Conservation (phyloP, 305 asterid genomes). For the Fraxinus paxiana region DNA sequence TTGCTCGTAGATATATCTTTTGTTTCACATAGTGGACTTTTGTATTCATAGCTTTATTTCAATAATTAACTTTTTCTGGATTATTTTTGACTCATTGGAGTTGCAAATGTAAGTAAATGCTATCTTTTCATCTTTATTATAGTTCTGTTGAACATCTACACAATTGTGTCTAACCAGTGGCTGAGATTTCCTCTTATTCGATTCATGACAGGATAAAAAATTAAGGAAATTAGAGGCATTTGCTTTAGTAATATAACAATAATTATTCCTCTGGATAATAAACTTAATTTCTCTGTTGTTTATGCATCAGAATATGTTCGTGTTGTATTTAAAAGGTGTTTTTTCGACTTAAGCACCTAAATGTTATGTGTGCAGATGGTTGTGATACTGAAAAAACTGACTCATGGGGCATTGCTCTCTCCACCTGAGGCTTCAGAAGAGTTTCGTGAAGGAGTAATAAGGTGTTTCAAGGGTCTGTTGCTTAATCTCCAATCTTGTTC, state of each 20-base stretch:
- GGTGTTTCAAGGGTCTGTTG: constrained; percentile 73
- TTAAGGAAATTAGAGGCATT: background rate
- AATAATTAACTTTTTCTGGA: background rate
- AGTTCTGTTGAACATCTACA: background rate
- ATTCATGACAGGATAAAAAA: background rate
- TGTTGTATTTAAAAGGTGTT: constrained; percentile 10
- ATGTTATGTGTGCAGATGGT: constrained; percentile 54
- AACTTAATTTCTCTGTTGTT: background rate
- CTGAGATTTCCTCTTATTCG: background rate
- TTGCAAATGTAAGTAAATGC: background rate
- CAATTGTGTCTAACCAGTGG: background rate
- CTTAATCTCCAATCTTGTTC: constrained; percentile 61
- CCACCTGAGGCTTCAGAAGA: constrained; percentile 93
- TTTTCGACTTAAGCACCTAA: constrained; percentile 7
- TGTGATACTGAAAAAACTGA: constrained; percentile 71
- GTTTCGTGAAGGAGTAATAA: constrained; percentile 80
- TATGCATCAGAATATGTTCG: background rate
- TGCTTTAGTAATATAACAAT: background rate
- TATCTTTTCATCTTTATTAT: background rate
- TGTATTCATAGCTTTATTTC: background rate
- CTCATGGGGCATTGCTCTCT: constrained; percentile 72
- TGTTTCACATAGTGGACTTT: background rate
- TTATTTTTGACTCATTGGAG: background rate
- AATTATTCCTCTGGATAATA: background rate
- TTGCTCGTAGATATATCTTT: background rate